These are phyloP conservation scores for Tricholoma flavovirens DNA, from an alignment of 768 basidiomycete genomes.

Conservation along the genomic window DNA sequence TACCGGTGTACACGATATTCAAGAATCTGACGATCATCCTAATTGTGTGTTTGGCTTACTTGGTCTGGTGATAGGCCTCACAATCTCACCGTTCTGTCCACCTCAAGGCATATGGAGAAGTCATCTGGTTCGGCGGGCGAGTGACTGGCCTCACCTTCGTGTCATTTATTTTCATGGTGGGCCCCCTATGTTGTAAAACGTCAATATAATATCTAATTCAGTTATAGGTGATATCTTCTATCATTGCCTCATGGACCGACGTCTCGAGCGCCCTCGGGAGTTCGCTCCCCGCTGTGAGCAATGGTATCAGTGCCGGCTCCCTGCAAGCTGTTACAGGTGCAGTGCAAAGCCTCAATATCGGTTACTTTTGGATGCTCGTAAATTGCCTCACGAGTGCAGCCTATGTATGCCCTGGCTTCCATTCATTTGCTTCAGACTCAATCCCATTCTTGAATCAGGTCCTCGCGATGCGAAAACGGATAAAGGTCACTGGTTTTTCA, in stretches of 20 bases:
- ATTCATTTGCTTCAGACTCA: conserved; percentile 1
- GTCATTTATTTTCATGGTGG: conserved; percentile 89
- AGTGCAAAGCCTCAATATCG: conserved; percentile 56
- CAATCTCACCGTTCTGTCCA: not conserved
- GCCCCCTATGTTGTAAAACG: conserved; percentile 11
- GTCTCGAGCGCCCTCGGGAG: conserved; percentile 43
- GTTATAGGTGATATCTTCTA: conserved; percentile 76
- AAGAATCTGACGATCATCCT: conserved; percentile 99
- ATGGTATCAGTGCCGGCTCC: conserved; percentile 27
- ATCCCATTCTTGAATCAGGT: conserved; percentile 46
- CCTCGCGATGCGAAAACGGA: conserved; percentile 91
- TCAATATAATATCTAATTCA: not conserved
- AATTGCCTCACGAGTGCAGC: conserved; percentile 89
- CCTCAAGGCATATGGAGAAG: conserved; percentile 89
- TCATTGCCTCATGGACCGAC: conserved; percentile 97
- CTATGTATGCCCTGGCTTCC: conserved; percentile 56
- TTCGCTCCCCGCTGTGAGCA: conserved; percentile 29
- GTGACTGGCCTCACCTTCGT: conserved; percentile 84
- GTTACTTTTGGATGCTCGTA: conserved; percentile 94
- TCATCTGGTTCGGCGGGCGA: conserved; percentile 90
- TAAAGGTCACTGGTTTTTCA: conserved; percentile 90
- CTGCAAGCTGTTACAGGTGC: conserved; percentile 39
- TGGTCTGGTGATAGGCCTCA: not conserved
- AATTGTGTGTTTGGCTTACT: conserved; percentile 54
- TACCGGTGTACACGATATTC: conserved; percentile 98